A percentile compares a stretch with the other conserved stretches of the same genome.
Conservation (phyloP, 805 yeast species). For the Suhomyces sp. region DNA sequence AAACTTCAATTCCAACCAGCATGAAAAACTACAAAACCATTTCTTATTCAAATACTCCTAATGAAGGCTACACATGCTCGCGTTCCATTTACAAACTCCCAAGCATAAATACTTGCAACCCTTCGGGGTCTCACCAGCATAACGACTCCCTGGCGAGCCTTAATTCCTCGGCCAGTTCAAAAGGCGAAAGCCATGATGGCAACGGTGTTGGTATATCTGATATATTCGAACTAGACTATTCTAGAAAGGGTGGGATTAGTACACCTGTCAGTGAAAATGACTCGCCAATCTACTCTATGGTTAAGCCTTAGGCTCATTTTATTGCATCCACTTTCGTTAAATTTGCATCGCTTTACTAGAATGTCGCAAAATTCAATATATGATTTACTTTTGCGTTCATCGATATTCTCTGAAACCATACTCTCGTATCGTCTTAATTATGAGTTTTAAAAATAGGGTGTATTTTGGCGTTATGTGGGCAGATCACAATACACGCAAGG, state of each 20-base stretch:
- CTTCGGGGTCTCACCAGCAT: slow-evolving; percentile 12
- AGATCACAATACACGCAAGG: neutral
- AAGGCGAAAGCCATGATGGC: slow-evolving; percentile 9
- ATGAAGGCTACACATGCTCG: slow-evolving; percentile 1
- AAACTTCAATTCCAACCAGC: neutral
- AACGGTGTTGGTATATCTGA: slow-evolving; percentile 9
- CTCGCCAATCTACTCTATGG: slow-evolving; percentile 13
- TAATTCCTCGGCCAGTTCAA: slow-evolving; percentile 17
- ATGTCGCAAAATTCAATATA: neutral
- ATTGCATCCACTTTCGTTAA: neutral
- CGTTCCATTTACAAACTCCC: slow-evolving; percentile 5
- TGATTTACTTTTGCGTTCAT: neutral
- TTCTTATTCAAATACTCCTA: slow-evolving; percentile 4
- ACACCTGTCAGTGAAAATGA: slow-evolving; percentile 37
- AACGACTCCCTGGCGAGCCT: slow-evolving; percentile 28
- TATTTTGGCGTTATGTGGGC: neutral
- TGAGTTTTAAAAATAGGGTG: neutral
- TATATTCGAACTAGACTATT: slow-evolving; percentile 24
- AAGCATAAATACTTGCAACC: slow-evolving; percentile 7
- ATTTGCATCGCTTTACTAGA: neutral
- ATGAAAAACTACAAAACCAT: slow-evolving; percentile 10
- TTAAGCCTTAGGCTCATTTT: neutral
- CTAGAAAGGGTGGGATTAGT: slow-evolving; percentile 19
- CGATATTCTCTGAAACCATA: neutral
- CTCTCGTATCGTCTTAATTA: neutral